Percentiles rank a stretch among this genome's conserved stretches.
phyloP scores from a whole-genome alignment of 306 rosid species.

The Hippophae rhamnoides region DNA sequence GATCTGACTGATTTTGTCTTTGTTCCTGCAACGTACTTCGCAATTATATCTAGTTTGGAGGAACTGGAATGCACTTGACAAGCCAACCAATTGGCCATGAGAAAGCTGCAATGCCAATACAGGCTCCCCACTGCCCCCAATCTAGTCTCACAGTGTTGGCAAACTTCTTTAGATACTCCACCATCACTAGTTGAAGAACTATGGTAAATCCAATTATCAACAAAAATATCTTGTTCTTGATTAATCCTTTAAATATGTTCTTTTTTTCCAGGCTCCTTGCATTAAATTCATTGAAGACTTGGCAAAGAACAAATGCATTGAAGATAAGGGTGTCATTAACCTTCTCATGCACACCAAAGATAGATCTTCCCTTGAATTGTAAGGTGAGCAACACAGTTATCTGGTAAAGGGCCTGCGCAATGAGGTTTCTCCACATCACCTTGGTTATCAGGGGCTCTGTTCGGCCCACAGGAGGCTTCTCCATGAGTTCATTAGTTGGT shows the following conservation, averaged over 20 bases:
- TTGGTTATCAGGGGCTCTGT: slow-evolving; percentile 12
- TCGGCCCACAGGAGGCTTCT: slow-evolving; percentile 6
- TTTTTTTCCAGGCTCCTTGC: slow-evolving; percentile 14
- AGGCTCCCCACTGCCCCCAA: slow-evolving; percentile 14
- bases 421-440: slow-evolving; percentile 21
- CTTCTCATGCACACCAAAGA: slow-evolving; percentile 11
- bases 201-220: slow-evolving; percentile 3
- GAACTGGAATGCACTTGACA: slow-evolving; percentile 16
- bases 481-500: slow-evolving; percentile 16
- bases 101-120: slow-evolving; percentile 12
- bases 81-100: slow-evolving; percentile 19
- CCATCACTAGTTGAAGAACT: slow-evolving; percentile 13
- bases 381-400: slow-evolving; percentile 7
- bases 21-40: neutral
- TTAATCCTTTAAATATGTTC: slow-evolving; percentile 6
- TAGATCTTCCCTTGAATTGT: slow-evolving; percentile 13
- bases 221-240: slow-evolving; percentile 6
- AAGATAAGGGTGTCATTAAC: slow-evolving; percentile 12
- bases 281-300: slow-evolving; percentile 14
- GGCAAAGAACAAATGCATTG: slow-evolving; percentile 14
- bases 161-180: slow-evolving; percentile 12
- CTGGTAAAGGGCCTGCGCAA: slow-evolving; percentile 9
- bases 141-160: slow-evolving; percentile 12
- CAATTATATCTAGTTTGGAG: neutral
- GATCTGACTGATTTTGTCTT: neutral